Evolutionary conservation across 805 yeast genomes (phyloP).

Genomic region (Zygoascus bituminiphila): DNA sequence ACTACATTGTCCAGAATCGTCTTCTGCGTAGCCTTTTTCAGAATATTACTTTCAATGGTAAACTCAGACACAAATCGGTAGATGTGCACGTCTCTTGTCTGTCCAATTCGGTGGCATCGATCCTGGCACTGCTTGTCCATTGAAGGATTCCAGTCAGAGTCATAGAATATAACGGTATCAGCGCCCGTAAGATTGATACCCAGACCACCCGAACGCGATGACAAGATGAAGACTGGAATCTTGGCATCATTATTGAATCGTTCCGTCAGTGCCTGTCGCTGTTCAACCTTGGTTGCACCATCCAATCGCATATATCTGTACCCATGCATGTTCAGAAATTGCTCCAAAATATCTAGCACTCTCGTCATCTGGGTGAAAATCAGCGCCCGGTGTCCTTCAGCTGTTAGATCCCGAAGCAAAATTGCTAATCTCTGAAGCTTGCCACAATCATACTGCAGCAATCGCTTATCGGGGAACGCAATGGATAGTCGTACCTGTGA

Average conservation of each 20-base stretch:
- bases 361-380: constrained; percentile 98
- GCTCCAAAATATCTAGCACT: constrained; percentile 87
- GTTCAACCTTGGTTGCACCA: constrained; percentile 96
- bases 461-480: constrained; percentile 92
- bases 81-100: constrained; percentile 94
- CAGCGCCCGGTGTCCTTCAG: constrained; percentile 86
- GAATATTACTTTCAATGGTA: constrained; percentile 91
- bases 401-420: constrained; percentile 65
- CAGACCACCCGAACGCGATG: constrained; percentile 96
- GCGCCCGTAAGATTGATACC: constrained; percentile 98
- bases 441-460: constrained; percentile 94
- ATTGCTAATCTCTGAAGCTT: constrained; percentile 79
- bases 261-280: constrained; percentile 89
- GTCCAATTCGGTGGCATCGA: constrained; percentile 98
- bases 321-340: constrained; percentile 89
- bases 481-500: constrained; percentile 80
- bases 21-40: constrained; percentile 91
- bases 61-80: constrained; percentile 92
- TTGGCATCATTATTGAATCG: constrained; percentile 79
- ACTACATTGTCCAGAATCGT: constrained; percentile 88
- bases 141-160: constrained; percentile 99
- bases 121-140: constrained; percentile 99
- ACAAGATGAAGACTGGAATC: constrained; percentile 83
- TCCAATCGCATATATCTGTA: constrained; percentile 90
- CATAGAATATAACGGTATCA: constrained; percentile 95